These are phyloP conservation scores for Coemansia sp. DNA, from an alignment of 192 early-diverging fungal genomes.

Conservation along the genomic window DNA sequence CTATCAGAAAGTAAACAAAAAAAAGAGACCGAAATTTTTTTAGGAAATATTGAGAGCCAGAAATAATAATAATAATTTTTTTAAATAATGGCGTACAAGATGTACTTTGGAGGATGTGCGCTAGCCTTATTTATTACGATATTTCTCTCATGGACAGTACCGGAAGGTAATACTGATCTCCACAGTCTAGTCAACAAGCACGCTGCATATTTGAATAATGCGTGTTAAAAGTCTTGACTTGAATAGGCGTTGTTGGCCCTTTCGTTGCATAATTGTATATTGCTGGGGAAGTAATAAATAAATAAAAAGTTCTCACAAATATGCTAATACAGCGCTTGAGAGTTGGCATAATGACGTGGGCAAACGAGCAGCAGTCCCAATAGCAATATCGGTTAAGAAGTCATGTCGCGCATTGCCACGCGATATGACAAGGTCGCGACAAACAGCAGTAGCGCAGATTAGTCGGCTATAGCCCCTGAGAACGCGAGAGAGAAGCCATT, in stretches of 20 bases:
- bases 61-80: not conserved
- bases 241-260: not conserved
- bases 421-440: not conserved
- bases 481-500: not conserved
- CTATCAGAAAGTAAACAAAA: not conserved
- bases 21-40: not conserved
- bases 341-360: not conserved
- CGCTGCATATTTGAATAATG: not conserved
- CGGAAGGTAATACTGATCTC: not conserved
- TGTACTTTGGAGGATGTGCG: not conserved
- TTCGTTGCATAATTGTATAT: not conserved
- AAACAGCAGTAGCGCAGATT: not conserved
- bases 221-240: not conserved
- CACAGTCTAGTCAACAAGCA: not conserved
- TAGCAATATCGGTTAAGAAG: not conserved
- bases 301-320: conserved; percentile 3
- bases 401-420: not conserved
- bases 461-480: not conserved
- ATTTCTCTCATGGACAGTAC: not conserved
- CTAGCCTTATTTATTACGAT: not conserved
- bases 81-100: not conserved
- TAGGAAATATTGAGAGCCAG: not conserved
- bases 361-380: not conserved
- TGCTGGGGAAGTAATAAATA: conserved; percentile 1
- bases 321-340: not conserved